Evolutionary conservation across 257 asterid species (phyloP), one percentile per base, ranked within the genome.

Genomic region (Solanum ossicruentum): DNA sequence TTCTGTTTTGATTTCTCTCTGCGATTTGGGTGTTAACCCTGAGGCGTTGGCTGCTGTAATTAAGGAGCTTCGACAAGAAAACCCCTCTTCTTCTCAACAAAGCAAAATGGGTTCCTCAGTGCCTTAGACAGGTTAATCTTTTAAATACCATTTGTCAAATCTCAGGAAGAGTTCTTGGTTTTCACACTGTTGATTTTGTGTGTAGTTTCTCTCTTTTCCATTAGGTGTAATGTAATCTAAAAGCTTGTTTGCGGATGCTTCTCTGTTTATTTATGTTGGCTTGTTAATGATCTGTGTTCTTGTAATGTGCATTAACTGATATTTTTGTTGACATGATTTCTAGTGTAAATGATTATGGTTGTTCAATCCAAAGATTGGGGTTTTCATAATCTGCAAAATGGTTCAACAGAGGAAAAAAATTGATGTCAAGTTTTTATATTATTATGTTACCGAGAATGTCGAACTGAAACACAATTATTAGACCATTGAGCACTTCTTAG

Each of bases 11-110:
- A 92, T 92, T 13, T 90, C 94, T 9, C 96, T 95, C 17, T 94
- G 96, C 21, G 98, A 95, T 84, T 67, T 90, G 91, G 98, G 98
- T 55, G 54, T 93, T 82, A 93, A 93, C 83, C 98, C 97, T 3
- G 98, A 95, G 83, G 90, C 97, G 3, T 87, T 95, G 41, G 97
- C 98, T 58, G 93, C 95, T 75, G 91, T 93, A 1, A 93, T 95
- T 82, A 93, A 91, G 92, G 98, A 93, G 93, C 93, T 93, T 70
- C 91, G 91, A 61, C 71, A 88, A 67, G 93, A 90, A 86, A 28
- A 87, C 1, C 88, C 88, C 8, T 79, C 88, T 20, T 18, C 90
- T 69, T 23, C 87, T 26, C 6, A 51, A 0, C 47, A 77, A 52
- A 26, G 47, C 65, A 77, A 13, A 17, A 15, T 51, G 6, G 6